Evolutionary conservation across 495 filamentous ascomycete genomes (phyloP), one percentile per base, ranked within the genome.

Genomic region (Penicillium tannophilum): DNA sequence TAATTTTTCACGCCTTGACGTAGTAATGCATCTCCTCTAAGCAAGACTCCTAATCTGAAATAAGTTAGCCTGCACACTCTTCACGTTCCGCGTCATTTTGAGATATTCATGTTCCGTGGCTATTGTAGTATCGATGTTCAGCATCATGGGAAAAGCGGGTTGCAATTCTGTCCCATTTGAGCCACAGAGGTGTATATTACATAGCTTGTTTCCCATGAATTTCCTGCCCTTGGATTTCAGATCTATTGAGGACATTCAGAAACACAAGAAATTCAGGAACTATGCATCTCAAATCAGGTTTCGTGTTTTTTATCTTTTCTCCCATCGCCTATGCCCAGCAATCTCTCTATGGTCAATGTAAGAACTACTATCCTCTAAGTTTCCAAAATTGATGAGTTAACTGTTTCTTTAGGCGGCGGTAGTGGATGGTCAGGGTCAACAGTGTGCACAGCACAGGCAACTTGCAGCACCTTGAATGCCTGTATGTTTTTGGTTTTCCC

Each of bases 41-140:
- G 20, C 20, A 23, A 23, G 2, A 23, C 20, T 23, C 20, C 20
- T 53, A 12, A 7, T 11, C 31, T 54, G 56, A 43, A 60, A 45
- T 36, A 14, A 41, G 49, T 36, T 59, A 59, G 56, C 49, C 31
- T 44, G 17, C 16, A 55, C 4, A 43, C 45, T 49, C 17, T 42
- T 45, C 26, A 59, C 9, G 16, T 33, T 54, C 58, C 58, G 58
- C 31, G 43, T 43, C 51, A 23, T 60, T 60, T 60, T 60, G 58
- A 60, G 58, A 60, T 60, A 33, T 42, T 23, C 20, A 2, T 16
- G 44, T 43, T 60, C 58, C 58, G 52, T 50, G 58, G 33, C 48
- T 30, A 17, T 60, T 60, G 31, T 10, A 49, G 52, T 28, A 28
- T 42, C 50, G 31, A 48, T 33, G 11, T 42, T 50, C 17, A 42